Evolutionary conservation across 371 early-diverging fungal species (phyloP).

Genomic region (Mucor racemosus): DNA sequence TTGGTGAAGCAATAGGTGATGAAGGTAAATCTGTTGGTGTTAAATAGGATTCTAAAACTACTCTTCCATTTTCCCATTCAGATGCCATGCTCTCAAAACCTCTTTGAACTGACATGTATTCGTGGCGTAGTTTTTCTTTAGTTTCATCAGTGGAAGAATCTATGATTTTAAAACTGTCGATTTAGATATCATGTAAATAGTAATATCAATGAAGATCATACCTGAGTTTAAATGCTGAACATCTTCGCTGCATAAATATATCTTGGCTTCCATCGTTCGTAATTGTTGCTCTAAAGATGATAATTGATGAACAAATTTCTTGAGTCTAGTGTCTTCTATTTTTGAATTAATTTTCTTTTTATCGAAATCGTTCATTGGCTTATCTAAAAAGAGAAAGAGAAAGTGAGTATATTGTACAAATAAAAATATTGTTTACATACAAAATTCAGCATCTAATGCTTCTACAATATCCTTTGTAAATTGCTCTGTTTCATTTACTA

Average conservation of each 20-base stretch:
- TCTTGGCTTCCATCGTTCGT: constrained; percentile 52
- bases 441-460: constrained; percentile 43
- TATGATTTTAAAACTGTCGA: neutral
- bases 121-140: constrained; percentile 31
- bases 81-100: constrained; percentile 40
- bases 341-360: constrained; percentile 13
- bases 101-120: constrained; percentile 46
- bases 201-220: neutral
- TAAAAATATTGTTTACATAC: constrained; percentile 26
- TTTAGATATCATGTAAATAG: too few species aligned
- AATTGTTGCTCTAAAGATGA: constrained; percentile 52
- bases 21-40: constrained; percentile 24
- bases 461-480: constrained; percentile 36
- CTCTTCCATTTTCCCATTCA: constrained; percentile 54
- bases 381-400: constrained; percentile 23
- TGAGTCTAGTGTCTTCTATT: constrained; percentile 31
- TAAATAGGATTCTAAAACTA: constrained; percentile 34
- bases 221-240: constrained; percentile 43
- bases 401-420: too few species aligned
- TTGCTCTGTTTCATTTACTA: constrained; percentile 33
- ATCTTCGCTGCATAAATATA: constrained; percentile 54
- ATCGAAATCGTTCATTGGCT: constrained; percentile 29
- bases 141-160: constrained; percentile 14
- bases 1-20: constrained; percentile 20
- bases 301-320: constrained; percentile 46